Evolutionary conservation across 768 basidiomycete species (phyloP), one percentile per base, ranked within the genome.

Genomic region (Amanita fuliginea): DNA sequence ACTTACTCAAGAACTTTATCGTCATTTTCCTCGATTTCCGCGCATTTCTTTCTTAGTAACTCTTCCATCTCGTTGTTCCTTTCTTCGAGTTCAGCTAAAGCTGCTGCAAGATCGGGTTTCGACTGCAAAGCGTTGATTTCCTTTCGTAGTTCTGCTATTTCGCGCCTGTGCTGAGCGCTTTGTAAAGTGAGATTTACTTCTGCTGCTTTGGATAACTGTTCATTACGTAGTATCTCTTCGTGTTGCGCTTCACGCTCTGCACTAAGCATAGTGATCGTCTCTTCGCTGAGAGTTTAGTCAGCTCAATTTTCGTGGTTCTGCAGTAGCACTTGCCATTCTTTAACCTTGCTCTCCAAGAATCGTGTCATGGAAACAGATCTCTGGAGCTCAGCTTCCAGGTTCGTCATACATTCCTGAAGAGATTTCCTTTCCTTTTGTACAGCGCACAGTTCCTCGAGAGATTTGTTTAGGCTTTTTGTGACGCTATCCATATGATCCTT

Each of bases 11-110:
- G 76, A 46, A 80, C 77, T 32, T 77, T 77, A 59, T 91, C 88
- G 56, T 91, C 87, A 49, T 90, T 86, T 56, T 83, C 85, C 59
- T 90, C 87, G 49, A 90, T 86, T 65, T 90, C 87, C 11, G 71
- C 62, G 52, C 81, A 85, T 62, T 88, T 90, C 37, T 64, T 68
- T 50, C 72, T 72, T 39, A 90, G 65, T 39, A 86, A 66, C 40
- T 80, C 78, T 55, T 90, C 87, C 80, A 88, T 82, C 60, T 88
- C 84, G 32, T 68, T 73, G 56, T 81, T 84, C 54, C 75, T 77
- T 58, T 85, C 83, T 58, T 81, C 75, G 33, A 89, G 68, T 50
- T 83, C 79, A 2, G 65, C 65, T 7, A 88, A 59, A 16, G 70
- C 72, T 5, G 72, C 67, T 50, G 77, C 74, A 22, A 85, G 68